Percentiles rank a stretch among this genome's conserved stretches.
Evolutionary conservation across 1,284 basidiomycete genomes (phyloP).

Genomic region (Trametes pubescens): DNA sequence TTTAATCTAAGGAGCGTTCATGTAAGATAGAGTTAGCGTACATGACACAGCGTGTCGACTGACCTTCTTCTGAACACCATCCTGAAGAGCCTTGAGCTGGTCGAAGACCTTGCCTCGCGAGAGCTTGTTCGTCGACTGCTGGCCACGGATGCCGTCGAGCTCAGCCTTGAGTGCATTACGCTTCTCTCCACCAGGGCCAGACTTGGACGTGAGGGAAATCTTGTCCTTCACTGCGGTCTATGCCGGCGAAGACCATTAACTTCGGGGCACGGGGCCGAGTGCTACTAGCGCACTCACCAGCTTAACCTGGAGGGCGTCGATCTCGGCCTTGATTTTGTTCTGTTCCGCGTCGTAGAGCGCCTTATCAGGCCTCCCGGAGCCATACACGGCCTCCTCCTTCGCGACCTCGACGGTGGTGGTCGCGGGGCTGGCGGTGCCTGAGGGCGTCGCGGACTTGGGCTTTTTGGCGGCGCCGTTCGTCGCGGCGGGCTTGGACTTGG

Average conservation of each 20-base stretch:
- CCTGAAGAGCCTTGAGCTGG: conserved; percentile 86
- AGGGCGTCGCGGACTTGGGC: conserved; percentile 43
- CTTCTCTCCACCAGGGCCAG: conserved; percentile 72
- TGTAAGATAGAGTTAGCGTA: conserved; percentile 7
- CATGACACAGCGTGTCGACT: conserved; percentile 19
- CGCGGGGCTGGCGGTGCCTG: conserved; percentile 44
- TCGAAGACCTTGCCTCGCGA: conserved; percentile 82
- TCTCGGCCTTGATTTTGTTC: conserved; percentile 82
- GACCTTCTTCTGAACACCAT: conserved; percentile 86
- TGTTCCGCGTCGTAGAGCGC: conserved; percentile 84
- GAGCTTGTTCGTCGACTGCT: conserved; percentile 85
- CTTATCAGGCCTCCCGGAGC: conserved; percentile 81
- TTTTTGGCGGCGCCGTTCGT: conserved; percentile 52
- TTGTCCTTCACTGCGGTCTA: conserved; percentile 85
- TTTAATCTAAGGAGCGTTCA: conserved; percentile 67
- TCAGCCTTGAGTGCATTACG: conserved; percentile 82
- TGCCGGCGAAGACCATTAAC: conserved; percentile 15
- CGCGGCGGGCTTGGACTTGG: conserved; percentile 61
- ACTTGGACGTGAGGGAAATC: conserved; percentile 71
- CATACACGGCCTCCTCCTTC: conserved; percentile 44
- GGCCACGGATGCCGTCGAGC: conserved; percentile 80
- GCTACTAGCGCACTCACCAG: conserved; percentile 60
- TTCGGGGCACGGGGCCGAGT: conserved; percentile 8
- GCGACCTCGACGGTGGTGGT: conserved; percentile 56
- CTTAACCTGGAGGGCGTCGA: conserved; percentile 82